These are phyloP conservation scores for Trichoderma breve DNA, from an alignment of 2,329 filamentous ascomycete genomes.

Conservation along the genomic window DNA sequence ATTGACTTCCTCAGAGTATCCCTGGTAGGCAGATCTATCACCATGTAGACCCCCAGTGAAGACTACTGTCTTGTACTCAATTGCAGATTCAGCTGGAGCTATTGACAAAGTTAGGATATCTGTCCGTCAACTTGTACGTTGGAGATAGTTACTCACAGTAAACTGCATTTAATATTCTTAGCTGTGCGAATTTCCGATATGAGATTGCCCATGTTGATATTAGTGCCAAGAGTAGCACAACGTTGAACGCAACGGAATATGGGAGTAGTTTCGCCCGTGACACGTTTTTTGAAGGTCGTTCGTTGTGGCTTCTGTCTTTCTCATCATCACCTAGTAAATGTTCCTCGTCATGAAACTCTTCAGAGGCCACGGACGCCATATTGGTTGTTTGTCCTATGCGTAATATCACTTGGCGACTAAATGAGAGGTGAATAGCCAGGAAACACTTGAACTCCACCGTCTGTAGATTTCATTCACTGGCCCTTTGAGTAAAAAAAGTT, in stretches of 20 bases:
- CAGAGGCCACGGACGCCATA: not conserved
- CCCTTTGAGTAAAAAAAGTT: no score
- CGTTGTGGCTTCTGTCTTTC: not conserved
- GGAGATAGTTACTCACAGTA: not conserved
- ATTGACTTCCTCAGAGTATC: conserved; percentile 54
- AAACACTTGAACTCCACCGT: not conserved
- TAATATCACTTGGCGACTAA: not conserved
- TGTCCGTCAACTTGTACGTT: not conserved
- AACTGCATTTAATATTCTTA: not conserved
- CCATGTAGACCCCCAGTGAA: conserved; percentile 47
- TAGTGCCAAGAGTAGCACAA: not conserved
- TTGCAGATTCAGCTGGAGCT: conserved; percentile 47
- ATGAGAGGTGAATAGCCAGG: not conserved
- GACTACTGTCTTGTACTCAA: conserved; percentile 49
- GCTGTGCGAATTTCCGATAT: not conserved
- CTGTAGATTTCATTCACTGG: not conserved
- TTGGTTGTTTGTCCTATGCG: not conserved
- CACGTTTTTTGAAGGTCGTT: not conserved
- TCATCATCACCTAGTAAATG: not conserved
- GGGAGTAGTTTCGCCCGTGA: not conserved
- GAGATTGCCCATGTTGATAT: not conserved
- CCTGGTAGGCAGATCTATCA: conserved; percentile 50
- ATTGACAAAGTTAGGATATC: not conserved
- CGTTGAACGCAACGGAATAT: not conserved
- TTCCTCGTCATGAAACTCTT: not conserved